phyloP scores from a whole-genome alignment of 495 filamentous ascomycete genomes.

The Penicillium parvum region DNA sequence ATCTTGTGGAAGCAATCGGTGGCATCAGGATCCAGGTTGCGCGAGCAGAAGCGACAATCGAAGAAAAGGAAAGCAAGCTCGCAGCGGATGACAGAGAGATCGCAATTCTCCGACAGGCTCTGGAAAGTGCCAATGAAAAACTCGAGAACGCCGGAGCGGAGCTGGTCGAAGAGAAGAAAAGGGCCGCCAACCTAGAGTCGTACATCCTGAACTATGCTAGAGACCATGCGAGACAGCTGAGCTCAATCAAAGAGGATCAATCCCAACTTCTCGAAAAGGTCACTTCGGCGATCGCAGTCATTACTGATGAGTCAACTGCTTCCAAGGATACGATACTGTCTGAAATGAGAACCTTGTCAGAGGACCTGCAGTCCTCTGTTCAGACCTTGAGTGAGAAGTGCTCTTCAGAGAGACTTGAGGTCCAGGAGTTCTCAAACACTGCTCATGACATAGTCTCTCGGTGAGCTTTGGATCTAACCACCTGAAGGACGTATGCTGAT shows the following conservation, averaged over 20 bases:
- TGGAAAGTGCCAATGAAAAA: constrained; percentile 19
- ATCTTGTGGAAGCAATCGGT: constrained; percentile 19
- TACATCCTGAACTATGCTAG: constrained; percentile 32
- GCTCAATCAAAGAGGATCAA: constrained; percentile 26
- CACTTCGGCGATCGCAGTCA: constrained; percentile 8
- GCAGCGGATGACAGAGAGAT: constrained; percentile 11
- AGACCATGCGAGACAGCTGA: constrained; percentile 22
- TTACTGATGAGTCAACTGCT: constrained; percentile 6
- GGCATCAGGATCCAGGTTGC: constrained; percentile 21
- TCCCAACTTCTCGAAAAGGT: constrained; percentile 20
- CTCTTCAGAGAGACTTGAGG: constrained; percentile 14
- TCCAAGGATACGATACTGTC: constrained; percentile 13
- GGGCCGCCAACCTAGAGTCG: constrained; percentile 23
- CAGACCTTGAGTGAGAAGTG: constrained; percentile 16
- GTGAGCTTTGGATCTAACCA: constrained; percentile 15
- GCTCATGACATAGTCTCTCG: constrained; percentile 15
- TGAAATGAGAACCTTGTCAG: constrained; percentile 9
- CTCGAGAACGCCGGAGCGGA: constrained; percentile 10
- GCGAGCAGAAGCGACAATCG: constrained; percentile 11
- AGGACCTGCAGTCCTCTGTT: constrained; percentile 16
- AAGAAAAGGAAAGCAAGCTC: constrained; percentile 13
- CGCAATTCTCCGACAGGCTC: constrained; percentile 15
- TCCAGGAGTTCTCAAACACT: constrained; percentile 15
- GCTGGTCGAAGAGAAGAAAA: constrained; percentile 28
- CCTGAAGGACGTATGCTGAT: background rate